These are phyloP conservation scores for Gnomoniopsis sp. DNA, from an alignment of 2,329 filamentous ascomycete species.

Conservation along the genomic window DNA sequence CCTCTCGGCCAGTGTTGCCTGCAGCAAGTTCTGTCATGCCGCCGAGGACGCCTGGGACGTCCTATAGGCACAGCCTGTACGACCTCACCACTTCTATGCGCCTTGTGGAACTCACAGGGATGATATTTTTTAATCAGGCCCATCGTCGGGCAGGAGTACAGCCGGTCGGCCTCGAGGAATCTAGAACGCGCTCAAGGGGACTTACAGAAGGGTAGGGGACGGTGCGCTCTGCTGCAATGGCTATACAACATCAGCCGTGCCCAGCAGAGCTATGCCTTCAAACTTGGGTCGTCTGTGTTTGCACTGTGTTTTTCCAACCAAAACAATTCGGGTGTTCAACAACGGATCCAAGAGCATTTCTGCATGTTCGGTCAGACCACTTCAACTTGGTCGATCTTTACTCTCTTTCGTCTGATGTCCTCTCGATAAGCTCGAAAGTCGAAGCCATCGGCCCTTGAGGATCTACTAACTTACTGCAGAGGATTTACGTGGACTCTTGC, in stretches of 20 bases:
- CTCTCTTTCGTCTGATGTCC: conserved; percentile 26
- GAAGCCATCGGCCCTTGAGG: not conserved
- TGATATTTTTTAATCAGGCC: not conserved
- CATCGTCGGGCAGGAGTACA: not conserved
- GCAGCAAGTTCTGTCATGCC: conserved; percentile 99
- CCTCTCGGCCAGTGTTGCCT: conserved; percentile 93
- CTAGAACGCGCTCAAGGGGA: not conserved
- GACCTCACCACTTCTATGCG: not conserved
- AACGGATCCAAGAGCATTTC: conserved; percentile 64
- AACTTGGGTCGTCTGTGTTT: conserved; percentile 63
- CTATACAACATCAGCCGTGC: conserved; percentile 72
- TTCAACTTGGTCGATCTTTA: conserved; percentile 62
- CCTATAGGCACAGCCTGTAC: conserved; percentile 47
- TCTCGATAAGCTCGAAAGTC: not conserved
- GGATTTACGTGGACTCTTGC: conserved; percentile 34
- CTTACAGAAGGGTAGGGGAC: conserved; percentile 1
- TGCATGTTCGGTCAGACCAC: conserved; percentile 43
- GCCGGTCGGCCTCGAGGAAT: not conserved
- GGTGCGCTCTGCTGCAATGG: conserved; percentile 39
- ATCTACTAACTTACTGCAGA: conserved; percentile 22
- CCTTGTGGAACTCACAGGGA: not conserved
- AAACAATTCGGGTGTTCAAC: conserved; percentile 76
- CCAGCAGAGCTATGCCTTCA: conserved; percentile 40
- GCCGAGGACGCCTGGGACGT: conserved; percentile 96
- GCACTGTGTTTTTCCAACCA: conserved; percentile 81